A percentile compares a stretch with the other conserved stretches of the same genome.
Evolutionary conservation across 768 basidiomycete genomes (phyloP).

Genomic region (Suillus placidus): DNA sequence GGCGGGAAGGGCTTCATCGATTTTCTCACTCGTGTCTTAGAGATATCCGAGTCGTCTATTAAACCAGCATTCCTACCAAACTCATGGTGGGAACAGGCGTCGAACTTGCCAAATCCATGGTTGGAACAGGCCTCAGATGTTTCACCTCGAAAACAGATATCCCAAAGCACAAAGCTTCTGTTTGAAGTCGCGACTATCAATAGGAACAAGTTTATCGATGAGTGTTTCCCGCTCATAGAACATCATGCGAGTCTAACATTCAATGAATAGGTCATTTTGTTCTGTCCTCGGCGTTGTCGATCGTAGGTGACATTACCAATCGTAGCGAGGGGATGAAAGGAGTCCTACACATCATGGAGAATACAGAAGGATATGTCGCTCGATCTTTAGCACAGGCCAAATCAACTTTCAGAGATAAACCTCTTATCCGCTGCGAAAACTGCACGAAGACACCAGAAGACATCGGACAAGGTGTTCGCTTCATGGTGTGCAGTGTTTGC

Average conservation of each 20-base stretch:
- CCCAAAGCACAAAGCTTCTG: slow-evolving; percentile 2
- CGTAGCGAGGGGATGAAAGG: slow-evolving; percentile 5
- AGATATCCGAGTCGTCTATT: slow-evolving; percentile 5
- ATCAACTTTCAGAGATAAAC: slow-evolving; percentile 13
- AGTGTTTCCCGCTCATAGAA: background rate
- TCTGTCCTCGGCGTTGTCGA: slow-evolving; percentile 3
- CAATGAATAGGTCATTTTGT: slow-evolving; percentile 14
- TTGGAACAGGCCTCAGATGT: slow-evolving; percentile 11
- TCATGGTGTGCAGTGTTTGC: slow-evolving; percentile 26
- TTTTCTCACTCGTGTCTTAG: slow-evolving; percentile 6
- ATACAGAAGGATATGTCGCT: slow-evolving; percentile 6
- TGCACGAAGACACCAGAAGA: slow-evolving; percentile 23
- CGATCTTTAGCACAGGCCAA: background rate
- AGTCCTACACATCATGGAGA: slow-evolving; percentile 7
- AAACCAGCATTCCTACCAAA: slow-evolving; percentile 5
- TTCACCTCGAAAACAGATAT: slow-evolving; percentile 3
- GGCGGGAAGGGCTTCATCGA: slow-evolving; percentile 12
- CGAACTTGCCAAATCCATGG: slow-evolving; percentile 16
- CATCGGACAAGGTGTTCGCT: slow-evolving; percentile 17
- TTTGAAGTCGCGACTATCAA: slow-evolving; percentile 16
- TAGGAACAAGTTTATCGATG: slow-evolving; percentile 24
- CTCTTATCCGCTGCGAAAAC: slow-evolving; percentile 23
- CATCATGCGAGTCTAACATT: background rate
- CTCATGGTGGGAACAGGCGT: slow-evolving; percentile 11
- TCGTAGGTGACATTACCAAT: slow-evolving; percentile 3